Base-by-base conservation (phyloP, 2,329 filamentous ascomycete species). In the Aspergillus versicolor region DNA sequence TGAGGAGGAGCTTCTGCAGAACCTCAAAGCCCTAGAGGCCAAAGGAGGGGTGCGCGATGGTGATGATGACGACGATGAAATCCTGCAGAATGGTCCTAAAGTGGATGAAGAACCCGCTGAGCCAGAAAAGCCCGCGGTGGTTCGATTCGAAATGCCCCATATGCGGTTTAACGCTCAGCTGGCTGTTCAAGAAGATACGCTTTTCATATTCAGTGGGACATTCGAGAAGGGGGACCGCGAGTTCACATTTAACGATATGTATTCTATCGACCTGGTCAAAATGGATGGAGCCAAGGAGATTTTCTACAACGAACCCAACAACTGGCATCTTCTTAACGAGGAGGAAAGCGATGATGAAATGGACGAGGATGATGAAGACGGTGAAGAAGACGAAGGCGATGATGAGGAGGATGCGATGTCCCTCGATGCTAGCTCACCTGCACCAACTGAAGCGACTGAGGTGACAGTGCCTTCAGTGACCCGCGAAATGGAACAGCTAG, bases 221-320 rank as follows among this genome's bases (percentile, higher is more conserved):
- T 97, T 89, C 67, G 94, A 99, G 71, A 94, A 96, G 71, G 93
- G 91, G 17, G 94, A 99, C 67, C 84, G 91, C 21, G 94, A 99
- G 73, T 96, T 90, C 68, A 97, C 92, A 0, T 96, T 97, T 73
- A 92, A 97, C 65, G 94, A 99, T 67, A 81, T 99, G 74, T 95
- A 95, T 75, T 88, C 91, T 2, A 87, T 97, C 58, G 92, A 99
- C 68, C 81, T 99, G n/a, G 92, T 89, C 58, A 97, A 96, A 74
- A 82, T 99, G 59, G 92, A 97, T 65, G 94, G 94, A 3, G 93
- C 94, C 63, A 93, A 92, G 71, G 89, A 97, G 75, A 84, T 97
- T 47, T 97, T 93, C 78, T 90, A 82, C 71, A 83, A 91, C 52
- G 89, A 95, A 65, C 87, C 92, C 64, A 85, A 91, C 68, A 92